Evolutionary conservation across 192 early-diverging fungal genomes (phyloP).

Genomic region (Gaertneriomyces sp.): DNA sequence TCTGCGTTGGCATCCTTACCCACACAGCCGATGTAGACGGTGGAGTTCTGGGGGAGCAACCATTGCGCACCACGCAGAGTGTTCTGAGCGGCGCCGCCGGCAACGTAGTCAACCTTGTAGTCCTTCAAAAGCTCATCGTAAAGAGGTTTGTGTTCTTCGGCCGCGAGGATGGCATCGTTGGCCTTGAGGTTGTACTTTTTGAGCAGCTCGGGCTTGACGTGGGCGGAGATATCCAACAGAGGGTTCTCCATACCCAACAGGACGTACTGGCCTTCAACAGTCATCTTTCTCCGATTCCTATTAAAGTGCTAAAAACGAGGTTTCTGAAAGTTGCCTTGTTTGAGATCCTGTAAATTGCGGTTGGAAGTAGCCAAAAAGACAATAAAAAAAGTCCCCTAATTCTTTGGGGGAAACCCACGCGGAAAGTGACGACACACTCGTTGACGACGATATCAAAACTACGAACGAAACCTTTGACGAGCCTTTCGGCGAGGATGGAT

Average conservation of each 20-base stretch:
- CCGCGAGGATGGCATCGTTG: conserved; percentile 95
- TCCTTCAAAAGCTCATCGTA: conserved; percentile 77
- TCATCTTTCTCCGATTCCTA: background rate
- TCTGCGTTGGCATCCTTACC: conserved; percentile 80
- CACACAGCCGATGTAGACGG: conserved; percentile 91
- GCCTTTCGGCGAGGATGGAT: background rate
- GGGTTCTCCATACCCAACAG: conserved; percentile 96
- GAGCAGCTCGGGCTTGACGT: conserved; percentile 68
- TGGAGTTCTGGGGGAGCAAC: conserved; percentile 79
- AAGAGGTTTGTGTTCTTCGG: conserved; percentile 80
- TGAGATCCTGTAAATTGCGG: too few relatives aligned
- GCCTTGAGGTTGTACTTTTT: conserved; percentile 85
- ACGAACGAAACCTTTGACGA: too few relatives aligned
- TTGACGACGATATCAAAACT: too few relatives aligned
- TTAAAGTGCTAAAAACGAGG: too few relatives aligned
- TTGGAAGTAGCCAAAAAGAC: too few relatives aligned
- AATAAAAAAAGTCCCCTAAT: too few relatives aligned
- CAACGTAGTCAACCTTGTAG: conserved; percentile 73
- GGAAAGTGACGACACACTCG: too few relatives aligned
- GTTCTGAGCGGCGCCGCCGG: conserved; percentile 97
- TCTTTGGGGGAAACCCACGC: too few relatives aligned
- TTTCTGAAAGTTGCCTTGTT: too few relatives aligned
- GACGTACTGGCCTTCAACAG: conserved; percentile 30
- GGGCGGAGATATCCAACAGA: conserved; percentile 92
- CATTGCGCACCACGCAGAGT: conserved; percentile 77